Evolutionary conservation across 805 yeast genomes (phyloP).

Genomic region (Cyberlindnera meyerae): DNA sequence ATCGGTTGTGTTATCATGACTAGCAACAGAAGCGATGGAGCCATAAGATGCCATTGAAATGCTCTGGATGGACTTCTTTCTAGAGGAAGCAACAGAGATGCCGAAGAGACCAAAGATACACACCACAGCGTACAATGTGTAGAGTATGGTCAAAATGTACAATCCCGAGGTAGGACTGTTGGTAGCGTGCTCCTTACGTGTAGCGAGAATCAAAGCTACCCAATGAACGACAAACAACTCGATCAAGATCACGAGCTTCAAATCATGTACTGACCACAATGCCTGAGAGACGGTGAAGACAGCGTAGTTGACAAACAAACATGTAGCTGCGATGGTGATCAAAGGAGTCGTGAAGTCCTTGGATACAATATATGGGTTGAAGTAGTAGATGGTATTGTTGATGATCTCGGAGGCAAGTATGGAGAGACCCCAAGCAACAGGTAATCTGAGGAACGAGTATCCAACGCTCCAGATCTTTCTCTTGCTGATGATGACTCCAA

Average conservation of each 20-base stretch:
- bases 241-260: conserved; percentile 51
- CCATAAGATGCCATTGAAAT: conserved; percentile 6
- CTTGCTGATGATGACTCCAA: conserved; percentile 44
- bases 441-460: conserved; percentile 49
- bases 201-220: conserved; percentile 47
- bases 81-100: conserved; percentile 29
- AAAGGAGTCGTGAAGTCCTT: conserved; percentile 46
- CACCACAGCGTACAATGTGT: conserved; percentile 41
- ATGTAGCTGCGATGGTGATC: conserved; percentile 41
- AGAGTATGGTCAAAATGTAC: conserved; percentile 43
- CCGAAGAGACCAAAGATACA: conserved; percentile 47
- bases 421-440: conserved; percentile 50
- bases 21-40: conserved; percentile 7
- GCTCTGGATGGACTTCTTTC: conserved; percentile 3
- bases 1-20: conserved; percentile 1
- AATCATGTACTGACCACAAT: conserved; percentile 47
- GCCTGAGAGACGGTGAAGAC: conserved; percentile 39
- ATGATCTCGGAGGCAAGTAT: conserved; percentile 31
- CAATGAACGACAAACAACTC: conserved; percentile 56
- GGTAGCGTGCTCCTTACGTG: conserved; percentile 42
- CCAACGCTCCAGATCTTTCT: conserved; percentile 47
- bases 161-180: conserved; percentile 42
- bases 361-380: conserved; percentile 49
- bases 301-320: conserved; percentile 51
- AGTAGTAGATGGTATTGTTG: conserved; percentile 35